Evolutionary conservation across 2,329 filamentous ascomycete genomes (phyloP), one percentile per base, ranked within the genome.

Genomic region (Colletotrichum sp.): DNA sequence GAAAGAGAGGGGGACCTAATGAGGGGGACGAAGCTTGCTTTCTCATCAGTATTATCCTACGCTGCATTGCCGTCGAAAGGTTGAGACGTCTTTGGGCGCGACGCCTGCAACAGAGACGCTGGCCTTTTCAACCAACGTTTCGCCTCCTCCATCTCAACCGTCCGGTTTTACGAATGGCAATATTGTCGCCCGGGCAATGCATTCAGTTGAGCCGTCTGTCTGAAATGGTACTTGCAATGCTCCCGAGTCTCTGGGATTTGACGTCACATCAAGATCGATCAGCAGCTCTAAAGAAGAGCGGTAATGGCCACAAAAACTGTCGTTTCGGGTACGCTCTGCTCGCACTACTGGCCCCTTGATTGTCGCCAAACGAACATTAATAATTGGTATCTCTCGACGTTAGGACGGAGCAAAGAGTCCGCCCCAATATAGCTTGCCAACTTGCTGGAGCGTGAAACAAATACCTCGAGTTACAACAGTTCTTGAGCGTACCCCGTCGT

Each of bases 341-440:
- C 30, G 61, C 28, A 43, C 21, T 43, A 56, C 48, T 66, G 38
- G 61, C 28, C 21, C 15, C 18, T 21, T 56, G n/a, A 13, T 12
- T 21, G n/a, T 52, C 43, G n/a, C 43, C 43, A 21, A 52, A 52
- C 18, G 28, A 18, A 32, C 28, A 36, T 61, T 52, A 26, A 34
- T 15, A 56, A 71, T 38, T 43, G 62, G 34, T 55, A 24, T 58
- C 21, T 66, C 55, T 28, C 56, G 26, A 69, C 58, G 60, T 43
- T 43, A 34, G 34, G 34, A 52, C 73, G 73, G 73, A 76, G 65
- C 28, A 65, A 61, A 69, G 52, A 60, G 73, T 73, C 70, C 73
- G 73, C 65, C 28, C 28, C 4, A 24, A 18, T 24, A 38, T n/a
- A 55, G 32, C 38, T 3, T 13, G 43, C 58, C 18, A n/a, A 18